Evolutionary conservation across 495 filamentous ascomycete species (phyloP), one percentile per base, ranked within the genome.

Genomic region (Hypoxylon fragiforme): DNA sequence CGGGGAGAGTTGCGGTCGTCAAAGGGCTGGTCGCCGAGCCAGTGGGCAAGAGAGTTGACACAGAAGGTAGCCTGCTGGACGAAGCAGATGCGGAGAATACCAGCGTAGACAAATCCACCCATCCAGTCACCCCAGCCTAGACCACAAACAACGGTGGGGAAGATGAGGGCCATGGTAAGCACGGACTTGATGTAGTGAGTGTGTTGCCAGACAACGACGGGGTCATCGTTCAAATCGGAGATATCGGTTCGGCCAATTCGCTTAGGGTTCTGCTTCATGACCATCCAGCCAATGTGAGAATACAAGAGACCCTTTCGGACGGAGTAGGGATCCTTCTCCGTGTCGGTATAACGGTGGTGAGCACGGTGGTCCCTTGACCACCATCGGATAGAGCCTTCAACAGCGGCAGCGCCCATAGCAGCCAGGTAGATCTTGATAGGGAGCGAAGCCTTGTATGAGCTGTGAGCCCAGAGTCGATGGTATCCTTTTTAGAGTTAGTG

Each of bases 11-110:
- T 97, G 72, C 92, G 91, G 83, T 98, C 94, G 57, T 98, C 94
- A 72, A 98, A 98, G 44, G 94, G 94, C 76, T 98, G 94, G 69
- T 98, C 94, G 57, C 94, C 94, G 67, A 98, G 89, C 92, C 92
- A 98, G 78, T 98, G 94, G 52, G 94, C 94, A 50, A 98, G 79
- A 41, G 91, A 96, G 84, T 98, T 98, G 81, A 98, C 92, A 62
- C 94, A 98, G 85, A 98, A 98, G 60, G 94, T 98, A 53, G 94
- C 94, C 74, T 98, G 94, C 77, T 98, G 94, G 60, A 98, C 91
- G 79, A 98, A 60, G 84, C 95, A 97, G 72, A 96, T 91, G 65
- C 94, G 84, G 59, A 97, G 85, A 68, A 98, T 95, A 65, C 94
- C 94, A 48, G 82, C 91, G 64, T 98, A 98, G 74, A 98, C 81